Evolutionary conservation across 2,329 filamentous ascomycete genomes (phyloP), one percentile per base, ranked within the genome.

Genomic region (Trichoderma sp.): DNA sequence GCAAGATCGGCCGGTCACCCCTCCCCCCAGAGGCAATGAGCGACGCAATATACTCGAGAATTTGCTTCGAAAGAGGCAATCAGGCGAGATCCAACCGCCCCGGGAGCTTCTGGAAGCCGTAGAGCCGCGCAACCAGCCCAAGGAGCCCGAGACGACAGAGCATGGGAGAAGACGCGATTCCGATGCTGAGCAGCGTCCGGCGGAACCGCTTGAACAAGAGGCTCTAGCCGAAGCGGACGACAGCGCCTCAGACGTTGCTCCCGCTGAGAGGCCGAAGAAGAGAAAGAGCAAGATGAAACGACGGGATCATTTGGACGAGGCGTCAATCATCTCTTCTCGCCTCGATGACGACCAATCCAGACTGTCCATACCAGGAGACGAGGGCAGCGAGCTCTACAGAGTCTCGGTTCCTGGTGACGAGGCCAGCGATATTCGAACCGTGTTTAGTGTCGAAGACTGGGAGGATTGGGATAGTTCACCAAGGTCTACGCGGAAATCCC

Each of bases 301-400:
- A 26, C 48, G 65, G 34, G 50, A 58, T 41, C 59, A 24, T 10
- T 15, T 47, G 19, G 54, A 64, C 7, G 62, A 64, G 30, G 15
- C 47, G 19, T 67, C 63, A 50, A 67, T 72, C 12, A 70, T 66
- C 44, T 70, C 73, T 9, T 73, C 75, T 5, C 71, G 74, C 15
- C 71, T 74, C 26, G 65, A 72, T 15, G 74, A 75, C 43, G 72
- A 62, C 26, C 72, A 39, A 73, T 72, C 65, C 70, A 74, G 21
- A 73, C 76, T 57, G 59, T 71, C 62, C 34, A 39, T 58, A 21
- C 62, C 62, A 3, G 64, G 56, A 1, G 57, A 65, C 26, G 43
- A 61, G 5, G 57, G 30, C n/a, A 59, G 57, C 12, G 57, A 65
- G 39, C 21, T 64, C 45, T 64, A 52, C 17, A 57, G 52, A n/a